Conservation (phyloP, 2,329 filamentous ascomycete species). For the Sphaerulina vaccinii region DNA sequence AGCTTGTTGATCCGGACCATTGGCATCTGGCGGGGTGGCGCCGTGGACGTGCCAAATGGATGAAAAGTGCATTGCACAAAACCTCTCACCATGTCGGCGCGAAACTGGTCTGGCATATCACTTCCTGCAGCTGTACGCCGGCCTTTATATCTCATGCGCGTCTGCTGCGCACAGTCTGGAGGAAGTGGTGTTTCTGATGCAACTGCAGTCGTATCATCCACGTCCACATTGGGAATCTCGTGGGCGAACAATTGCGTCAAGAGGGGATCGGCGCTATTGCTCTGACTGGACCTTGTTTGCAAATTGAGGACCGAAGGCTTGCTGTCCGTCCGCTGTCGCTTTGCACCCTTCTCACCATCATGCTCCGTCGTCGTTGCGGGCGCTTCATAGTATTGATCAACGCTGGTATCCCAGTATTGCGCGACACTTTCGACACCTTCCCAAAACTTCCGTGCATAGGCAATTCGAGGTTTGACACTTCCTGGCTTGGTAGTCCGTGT, state of each 20-base stretch:
- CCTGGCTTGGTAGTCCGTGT: constrained; percentile 49
- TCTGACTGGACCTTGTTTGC: constrained; percentile 3
- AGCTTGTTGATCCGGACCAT: constrained; percentile 45
- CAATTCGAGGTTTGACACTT: constrained; percentile 47
- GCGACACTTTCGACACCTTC: constrained; percentile 58
- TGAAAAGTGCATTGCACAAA: constrained; percentile 59
- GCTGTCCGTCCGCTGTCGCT: constrained; percentile 29
- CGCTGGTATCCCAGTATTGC: constrained; percentile 61
- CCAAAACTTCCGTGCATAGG: constrained; percentile 61
- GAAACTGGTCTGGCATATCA: constrained; percentile 60
- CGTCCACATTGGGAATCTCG: neutral
- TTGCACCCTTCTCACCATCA: constrained; percentile 24
- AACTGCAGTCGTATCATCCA: constrained; percentile 1
- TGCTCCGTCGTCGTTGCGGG: constrained; percentile 18
- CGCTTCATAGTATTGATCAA: constrained; percentile 54
- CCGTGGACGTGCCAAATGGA: constrained; percentile 57
- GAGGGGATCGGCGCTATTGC: neutral
- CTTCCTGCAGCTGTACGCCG: constrained; percentile 57
- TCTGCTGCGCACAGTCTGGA: constrained; percentile 14
- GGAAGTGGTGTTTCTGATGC: constrained; percentile 6
- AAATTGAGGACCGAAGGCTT: constrained; percentile 11
- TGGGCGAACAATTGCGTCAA: neutral
- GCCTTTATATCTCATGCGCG: constrained; percentile 51
- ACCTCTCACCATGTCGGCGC: constrained; percentile 55
- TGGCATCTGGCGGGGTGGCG: constrained; percentile 45